phyloP scores from a whole-genome alignment of 768 basidiomycete species.

The Xerocomellus amylosporus region DNA sequence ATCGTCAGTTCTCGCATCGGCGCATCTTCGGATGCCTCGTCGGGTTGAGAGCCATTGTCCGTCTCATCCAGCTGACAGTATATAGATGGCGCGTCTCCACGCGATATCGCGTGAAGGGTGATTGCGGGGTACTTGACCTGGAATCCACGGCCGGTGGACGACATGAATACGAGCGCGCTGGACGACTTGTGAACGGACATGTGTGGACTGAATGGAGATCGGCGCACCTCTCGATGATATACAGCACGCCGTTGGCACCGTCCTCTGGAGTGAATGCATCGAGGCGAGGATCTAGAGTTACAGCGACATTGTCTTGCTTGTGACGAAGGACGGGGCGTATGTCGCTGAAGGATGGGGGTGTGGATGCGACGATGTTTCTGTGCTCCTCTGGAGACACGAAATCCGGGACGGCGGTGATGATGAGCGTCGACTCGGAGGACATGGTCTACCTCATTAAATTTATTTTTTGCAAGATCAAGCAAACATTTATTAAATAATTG shows the following conservation, averaged over 20 bases:
- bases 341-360: conserved; percentile 78
- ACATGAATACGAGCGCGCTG: conserved; percentile 78
- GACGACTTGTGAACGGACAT: conserved; percentile 3
- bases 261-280: conserved; percentile 56
- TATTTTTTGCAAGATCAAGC: background rate
- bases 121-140: conserved; percentile 86
- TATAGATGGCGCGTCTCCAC: conserved; percentile 67
- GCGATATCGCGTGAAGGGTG: conserved; percentile 90
- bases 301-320: conserved; percentile 66
- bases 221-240: conserved; percentile 79
- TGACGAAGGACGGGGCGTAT: conserved; percentile 83
- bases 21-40: conserved; percentile 34
- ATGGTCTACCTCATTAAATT: background rate
- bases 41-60: conserved; percentile 33
- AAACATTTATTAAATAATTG: background rate
- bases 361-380: conserved; percentile 62
- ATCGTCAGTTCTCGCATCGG: conserved; percentile 81
- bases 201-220: conserved; percentile 1
- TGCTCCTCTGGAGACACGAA: conserved; percentile 67
- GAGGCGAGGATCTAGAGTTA: conserved; percentile 67
- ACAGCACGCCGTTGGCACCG: conserved; percentile 62
- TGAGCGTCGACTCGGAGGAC: conserved; percentile 19
- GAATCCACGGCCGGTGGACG: conserved; percentile 67
- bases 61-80: conserved; percentile 93
- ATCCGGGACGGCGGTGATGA: conserved; percentile 42